Conservation (phyloP, 768 basidiomycete genomes). For the Rhodotorula diobovata region DNA sequence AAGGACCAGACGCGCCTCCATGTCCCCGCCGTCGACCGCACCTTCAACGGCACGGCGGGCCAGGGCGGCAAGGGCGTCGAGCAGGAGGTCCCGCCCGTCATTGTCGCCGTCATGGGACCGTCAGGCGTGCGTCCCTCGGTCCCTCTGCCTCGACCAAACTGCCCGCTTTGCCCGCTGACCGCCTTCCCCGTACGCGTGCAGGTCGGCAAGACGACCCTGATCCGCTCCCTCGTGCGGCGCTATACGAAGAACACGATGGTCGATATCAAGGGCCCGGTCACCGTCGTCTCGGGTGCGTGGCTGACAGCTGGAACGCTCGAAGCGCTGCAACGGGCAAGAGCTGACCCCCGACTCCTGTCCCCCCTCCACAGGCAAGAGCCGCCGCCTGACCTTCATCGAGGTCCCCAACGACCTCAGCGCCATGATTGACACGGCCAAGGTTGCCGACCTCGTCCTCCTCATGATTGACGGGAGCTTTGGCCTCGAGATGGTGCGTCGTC, state of each 20-base stretch:
- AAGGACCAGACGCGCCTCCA: constrained; percentile 90
- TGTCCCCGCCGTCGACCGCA: constrained; percentile 90
- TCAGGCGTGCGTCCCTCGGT: constrained; percentile 59
- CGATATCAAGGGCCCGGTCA: constrained; percentile 87
- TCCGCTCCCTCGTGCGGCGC: constrained; percentile 82
- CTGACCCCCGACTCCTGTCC: background rate
- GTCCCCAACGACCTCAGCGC: constrained; percentile 96
- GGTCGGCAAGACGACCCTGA: constrained; percentile 86
- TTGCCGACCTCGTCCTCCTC: constrained; percentile 89
- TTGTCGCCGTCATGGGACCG: constrained; percentile 91
- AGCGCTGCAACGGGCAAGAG: background rate
- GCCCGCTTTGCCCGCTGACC: background rate
- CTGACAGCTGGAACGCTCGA: no score
- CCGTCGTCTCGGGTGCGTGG: constrained; percentile 67
- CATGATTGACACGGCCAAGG: constrained; percentile 96
- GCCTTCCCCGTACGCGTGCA: constrained; percentile 18
- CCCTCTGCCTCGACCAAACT: background rate
- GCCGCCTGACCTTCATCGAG: constrained; percentile 91
- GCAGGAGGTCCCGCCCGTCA: constrained; percentile 82
- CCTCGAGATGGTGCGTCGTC: constrained; percentile 79
- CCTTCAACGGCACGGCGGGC: constrained; percentile 57
- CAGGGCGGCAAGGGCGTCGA: constrained; percentile 53
- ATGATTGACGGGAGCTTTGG: constrained; percentile 98
- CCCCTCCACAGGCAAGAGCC: constrained; percentile 63
- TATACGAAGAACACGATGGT: constrained; percentile 90